phyloP scores from a whole-genome alignment of 2,329 filamentous ascomycete genomes.

The Talaromyces sp. region DNA sequence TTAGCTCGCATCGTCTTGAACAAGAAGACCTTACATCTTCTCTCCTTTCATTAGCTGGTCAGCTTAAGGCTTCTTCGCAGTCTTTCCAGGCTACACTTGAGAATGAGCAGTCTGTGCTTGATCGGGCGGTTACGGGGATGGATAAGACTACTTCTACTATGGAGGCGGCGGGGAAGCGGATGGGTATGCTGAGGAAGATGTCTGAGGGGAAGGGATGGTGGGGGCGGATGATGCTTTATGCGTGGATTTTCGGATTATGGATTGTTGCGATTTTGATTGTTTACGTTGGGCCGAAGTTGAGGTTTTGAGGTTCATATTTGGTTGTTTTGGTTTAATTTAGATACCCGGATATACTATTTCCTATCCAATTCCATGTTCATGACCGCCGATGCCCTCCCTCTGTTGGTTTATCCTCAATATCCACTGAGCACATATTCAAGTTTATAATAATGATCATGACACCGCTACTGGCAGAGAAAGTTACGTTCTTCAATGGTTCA shows the following conservation, averaged over 20 bases:
- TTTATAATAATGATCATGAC: too few species aligned
- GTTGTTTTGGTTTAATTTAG: slow-evolving; percentile 3
- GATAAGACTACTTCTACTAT: slow-evolving; percentile 76
- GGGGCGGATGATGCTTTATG: slow-evolving; percentile 81
- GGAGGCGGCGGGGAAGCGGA: slow-evolving; percentile 72
- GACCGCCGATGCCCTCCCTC: too few species aligned
- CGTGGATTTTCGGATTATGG: slow-evolving; percentile 80
- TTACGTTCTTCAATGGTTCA: too few species aligned
- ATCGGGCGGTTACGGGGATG: slow-evolving; percentile 71
- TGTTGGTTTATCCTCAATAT: too few species aligned
- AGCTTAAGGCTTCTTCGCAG: slow-evolving; percentile 74
- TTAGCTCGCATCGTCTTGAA: slow-evolving; percentile 76
- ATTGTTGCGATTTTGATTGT: slow-evolving; percentile 77
- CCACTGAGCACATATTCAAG: too few species aligned
- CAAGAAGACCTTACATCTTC: slow-evolving; percentile 81
- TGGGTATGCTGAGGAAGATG: slow-evolving; percentile 77
- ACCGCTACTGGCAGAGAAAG: too few species aligned
- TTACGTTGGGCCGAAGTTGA: slow-evolving; percentile 82
- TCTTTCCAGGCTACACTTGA: slow-evolving; percentile 73
- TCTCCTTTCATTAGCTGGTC: slow-evolving; percentile 76
- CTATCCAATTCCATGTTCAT: not conserved
- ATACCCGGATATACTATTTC: not conserved
- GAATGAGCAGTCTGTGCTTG: slow-evolving; percentile 71
- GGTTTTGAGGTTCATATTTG: slow-evolving; percentile 61
- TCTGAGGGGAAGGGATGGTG: slow-evolving; percentile 88